Conservation (phyloP, 1,284 basidiomycete genomes). For the Apiotrichum porosum region DNA sequence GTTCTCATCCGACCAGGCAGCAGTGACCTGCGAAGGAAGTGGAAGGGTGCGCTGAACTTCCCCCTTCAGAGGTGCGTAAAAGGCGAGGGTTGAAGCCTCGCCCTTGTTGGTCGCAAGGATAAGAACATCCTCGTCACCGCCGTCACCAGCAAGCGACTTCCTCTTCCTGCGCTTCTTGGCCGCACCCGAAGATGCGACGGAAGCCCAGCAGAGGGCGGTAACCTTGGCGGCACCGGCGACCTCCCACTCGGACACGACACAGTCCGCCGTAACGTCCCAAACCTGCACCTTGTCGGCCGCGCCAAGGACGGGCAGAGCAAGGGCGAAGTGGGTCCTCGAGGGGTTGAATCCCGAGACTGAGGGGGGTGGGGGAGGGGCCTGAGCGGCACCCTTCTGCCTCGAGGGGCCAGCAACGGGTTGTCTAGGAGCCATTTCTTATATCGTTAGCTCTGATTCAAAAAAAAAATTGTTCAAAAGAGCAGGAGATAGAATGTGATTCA, state of each 20-base stretch:
- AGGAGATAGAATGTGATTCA: constrained; percentile 22
- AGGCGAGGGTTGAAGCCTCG: constrained; percentile 19
- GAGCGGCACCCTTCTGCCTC: constrained; percentile 30
- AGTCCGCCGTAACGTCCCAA: constrained; percentile 43
- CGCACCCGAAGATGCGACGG: constrained; percentile 18
- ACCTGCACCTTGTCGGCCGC: constrained; percentile 46
- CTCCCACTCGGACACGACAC: constrained; percentile 46
- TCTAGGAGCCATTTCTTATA: constrained; percentile 31
- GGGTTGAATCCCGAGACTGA: constrained; percentile 44
- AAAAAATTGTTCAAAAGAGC: not conserved
- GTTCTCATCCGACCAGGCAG: constrained; percentile 33
- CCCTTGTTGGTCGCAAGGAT: constrained; percentile 36
- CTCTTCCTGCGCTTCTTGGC: constrained; percentile 33
- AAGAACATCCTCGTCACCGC: constrained; percentile 33
- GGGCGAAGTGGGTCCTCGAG: constrained; percentile 40
- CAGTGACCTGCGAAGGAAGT: constrained; percentile 29
- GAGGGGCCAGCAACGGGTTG: constrained; percentile 43
- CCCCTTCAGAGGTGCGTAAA: constrained; percentile 29
- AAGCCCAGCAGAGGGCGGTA: constrained; percentile 34
- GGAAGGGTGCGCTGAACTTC: constrained; percentile 31
- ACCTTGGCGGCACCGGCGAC: constrained; percentile 42
- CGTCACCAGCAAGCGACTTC: constrained; percentile 17
- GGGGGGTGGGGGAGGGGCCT: constrained; percentile 41
- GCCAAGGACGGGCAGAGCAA: constrained; percentile 42
- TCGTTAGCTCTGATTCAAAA: constrained; percentile 9